Evolutionary conservation across 2,329 filamentous ascomycete genomes (phyloP).

Genomic region (Microdochium trichocladiopsis): DNA sequence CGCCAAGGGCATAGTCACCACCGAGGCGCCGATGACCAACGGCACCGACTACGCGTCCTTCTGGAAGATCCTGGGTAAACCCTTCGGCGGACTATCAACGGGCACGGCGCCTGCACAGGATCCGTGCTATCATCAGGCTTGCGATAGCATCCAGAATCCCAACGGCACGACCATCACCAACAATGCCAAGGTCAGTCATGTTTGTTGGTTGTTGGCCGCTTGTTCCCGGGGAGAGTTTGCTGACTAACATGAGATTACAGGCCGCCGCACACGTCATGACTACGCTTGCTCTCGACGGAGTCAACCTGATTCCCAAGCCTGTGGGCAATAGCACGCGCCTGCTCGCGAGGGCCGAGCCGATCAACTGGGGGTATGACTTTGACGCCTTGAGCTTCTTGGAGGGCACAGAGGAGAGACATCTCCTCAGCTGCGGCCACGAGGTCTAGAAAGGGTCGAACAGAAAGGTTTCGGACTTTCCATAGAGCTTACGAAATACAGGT

Average conservation of each 20-base stretch:
- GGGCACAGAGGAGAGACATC: background rate
- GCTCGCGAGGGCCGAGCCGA: background rate
- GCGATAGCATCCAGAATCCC: constrained; percentile 23
- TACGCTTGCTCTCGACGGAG: constrained; percentile 19
- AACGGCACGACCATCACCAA: constrained; percentile 20
- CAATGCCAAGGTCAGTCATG: constrained; percentile 18
- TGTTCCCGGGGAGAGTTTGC: no score
- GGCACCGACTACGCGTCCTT: constrained; percentile 49
- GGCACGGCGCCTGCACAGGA: constrained; percentile 41
- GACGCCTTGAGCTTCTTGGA: background rate
- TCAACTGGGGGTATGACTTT: background rate
- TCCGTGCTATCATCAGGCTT: constrained; percentile 26
- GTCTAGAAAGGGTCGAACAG: no score
- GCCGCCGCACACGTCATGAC: constrained; percentile 24
- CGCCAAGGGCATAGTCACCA: constrained; percentile 14
- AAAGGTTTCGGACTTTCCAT: no score
- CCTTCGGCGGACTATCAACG: constrained; percentile 26
- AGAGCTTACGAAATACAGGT: no score
- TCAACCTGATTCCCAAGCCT: constrained; percentile 21
- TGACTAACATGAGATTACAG: background rate
- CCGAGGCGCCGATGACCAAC: constrained; percentile 19
- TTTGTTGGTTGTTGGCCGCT: background rate
- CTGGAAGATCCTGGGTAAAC: constrained; percentile 23
- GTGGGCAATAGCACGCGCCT: constrained; percentile 15
- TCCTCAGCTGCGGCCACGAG: background rate